Evolutionary conservation across 176 grass and related monocot species (phyloP), one percentile per base, ranked within the genome.

Genomic region (Panicum miliaceum): DNA sequence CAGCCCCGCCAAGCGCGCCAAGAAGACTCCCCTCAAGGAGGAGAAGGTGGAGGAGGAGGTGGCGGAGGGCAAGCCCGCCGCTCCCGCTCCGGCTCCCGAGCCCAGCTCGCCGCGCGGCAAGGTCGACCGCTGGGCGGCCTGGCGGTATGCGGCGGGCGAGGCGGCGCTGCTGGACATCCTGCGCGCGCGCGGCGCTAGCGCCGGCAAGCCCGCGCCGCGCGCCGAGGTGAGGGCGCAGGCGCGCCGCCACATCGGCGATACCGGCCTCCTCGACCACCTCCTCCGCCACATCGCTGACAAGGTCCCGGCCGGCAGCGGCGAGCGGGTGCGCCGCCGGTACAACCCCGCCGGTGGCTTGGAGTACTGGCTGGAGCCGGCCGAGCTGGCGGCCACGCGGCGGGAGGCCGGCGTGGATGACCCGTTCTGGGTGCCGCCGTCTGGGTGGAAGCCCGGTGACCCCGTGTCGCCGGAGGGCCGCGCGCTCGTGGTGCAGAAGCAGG

Each of bases 291-390:
- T 90, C 77, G 72, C 74, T 4, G 85, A 89, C 42, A 90, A 90
- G 53, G 85, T 90, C 0, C 78, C 87, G 2, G 53, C 87, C 7
- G 82, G 84, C 4, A 64, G 89, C 12, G 52, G 16, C 34, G 82
- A 98, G 22, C 64, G 92, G 18, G 76, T 98, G 23, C 89, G 89
- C 0, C 76, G 90, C 40, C 69, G 84, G 34, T 86, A 95, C 77
- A 93, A 89, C 79, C 25, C 87, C 16, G 83, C 90, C 66, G 96
- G 91, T 25, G 80, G 41, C 26, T 84, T 92, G 41, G 96, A 90
- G 83, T 98, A 95, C 68, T 95, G 91, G 87, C 71, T 98, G 2
- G 96, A 98, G 82, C 93, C 93, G 27, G 93, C 91, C 7, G 89
- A 82, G 22, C 80, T 95, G 25, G 80, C 45, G 9, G 86, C 87